A percentile compares a stretch with the other conserved stretches of the same genome.
phyloP scores from a whole-genome alignment of 805 yeast genomes.

The Pichia paraexigua region DNA sequence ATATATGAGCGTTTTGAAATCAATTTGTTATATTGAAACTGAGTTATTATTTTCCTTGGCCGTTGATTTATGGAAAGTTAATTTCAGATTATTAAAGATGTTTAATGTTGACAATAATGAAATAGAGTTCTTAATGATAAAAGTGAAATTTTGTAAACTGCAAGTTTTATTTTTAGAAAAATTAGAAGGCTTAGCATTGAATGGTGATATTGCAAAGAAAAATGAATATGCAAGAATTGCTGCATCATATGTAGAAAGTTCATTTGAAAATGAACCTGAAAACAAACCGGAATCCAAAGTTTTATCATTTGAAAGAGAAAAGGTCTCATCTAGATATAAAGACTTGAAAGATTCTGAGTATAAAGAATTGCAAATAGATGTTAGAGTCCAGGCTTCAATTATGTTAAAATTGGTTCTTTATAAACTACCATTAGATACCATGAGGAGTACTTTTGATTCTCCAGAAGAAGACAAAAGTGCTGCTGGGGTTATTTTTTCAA shows the following conservation, averaged over 20 bases:
- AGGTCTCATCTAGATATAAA: slow-evolving; percentile 5
- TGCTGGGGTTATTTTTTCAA: slow-evolving; percentile 52
- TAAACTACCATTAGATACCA: slow-evolving; percentile 51
- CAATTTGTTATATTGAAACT: slow-evolving; percentile 21
- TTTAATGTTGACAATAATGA: slow-evolving; percentile 18
- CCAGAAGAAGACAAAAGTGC: slow-evolving; percentile 20
- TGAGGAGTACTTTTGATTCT: slow-evolving; percentile 36
- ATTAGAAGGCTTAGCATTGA: slow-evolving; percentile 23
- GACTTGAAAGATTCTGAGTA: slow-evolving; percentile 20
- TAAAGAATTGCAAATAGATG: slow-evolving; percentile 24
- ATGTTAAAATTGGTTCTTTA: slow-evolving; percentile 49
- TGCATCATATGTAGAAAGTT: slow-evolving; percentile 28
- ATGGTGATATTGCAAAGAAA: slow-evolving; percentile 24
- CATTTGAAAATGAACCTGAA: slow-evolving; percentile 18
- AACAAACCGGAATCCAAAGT: background rate
- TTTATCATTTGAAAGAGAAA: slow-evolving; percentile 1
- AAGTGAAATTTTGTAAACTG: slow-evolving; percentile 26
- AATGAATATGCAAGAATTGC: slow-evolving; percentile 28
- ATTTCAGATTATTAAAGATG: slow-evolving; percentile 16
- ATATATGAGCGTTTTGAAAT: slow-evolving; percentile 22
- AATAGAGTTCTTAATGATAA: slow-evolving; percentile 21
- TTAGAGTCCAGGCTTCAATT: slow-evolving; percentile 44
- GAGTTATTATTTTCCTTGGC: slow-evolving; percentile 22
- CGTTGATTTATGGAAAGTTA: slow-evolving; percentile 22
- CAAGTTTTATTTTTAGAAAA: slow-evolving; percentile 23